Base-by-base conservation (phyloP, 2,329 filamentous ascomycete genomes). In the Didymella segeticola region DNA sequence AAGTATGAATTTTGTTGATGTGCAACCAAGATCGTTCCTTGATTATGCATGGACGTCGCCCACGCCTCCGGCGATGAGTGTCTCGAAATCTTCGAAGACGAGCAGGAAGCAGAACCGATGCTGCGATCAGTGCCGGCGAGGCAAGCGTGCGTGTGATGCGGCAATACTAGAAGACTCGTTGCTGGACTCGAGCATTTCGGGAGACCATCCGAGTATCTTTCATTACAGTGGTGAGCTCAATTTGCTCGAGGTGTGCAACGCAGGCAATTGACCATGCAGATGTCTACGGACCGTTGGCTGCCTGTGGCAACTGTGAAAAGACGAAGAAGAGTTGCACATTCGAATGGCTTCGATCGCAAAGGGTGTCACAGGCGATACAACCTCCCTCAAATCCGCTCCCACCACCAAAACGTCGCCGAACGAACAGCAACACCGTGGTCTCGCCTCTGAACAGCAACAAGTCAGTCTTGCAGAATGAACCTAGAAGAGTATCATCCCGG, bases 111-210 rank as follows among this genome's bases (percentile, higher is more conserved):
- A 78, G 50, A 72, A 78, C 51, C 71, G 77, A 42, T 79, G 77
- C 54, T 80, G 78, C 57, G 78, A 80, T 52, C 77, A 77, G 50
- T 80, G 78, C 58, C 72, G 78, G 19, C 77, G 75, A 56, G 77
- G 78, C 19, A 79, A 79, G 58, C 65, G 77, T 48, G 77, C 74
- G 5, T 80, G 78, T 61, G 77, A 80, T 58, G 77, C 75, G 5
- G 67, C 67, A 5, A 72, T 77, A 38, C 33, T 72, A 19, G 70
- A 73, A 42, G 71, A 74, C 42, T 64, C 66, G 2, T 55, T 73
- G 43, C 33, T 73, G 12, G 68, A 71, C 25, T 59, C 53, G 14
- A 67, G 52, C 38, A 64, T 58, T 22, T 57, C 57, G 42, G 58
- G 52, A 47, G 54, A 54, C 17, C 66, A 56, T 31, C 67, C 67